These are phyloP conservation scores for Annulohypoxylon bovei DNA, from an alignment of 495 filamentous ascomycete species.

Conservation along the genomic window DNA sequence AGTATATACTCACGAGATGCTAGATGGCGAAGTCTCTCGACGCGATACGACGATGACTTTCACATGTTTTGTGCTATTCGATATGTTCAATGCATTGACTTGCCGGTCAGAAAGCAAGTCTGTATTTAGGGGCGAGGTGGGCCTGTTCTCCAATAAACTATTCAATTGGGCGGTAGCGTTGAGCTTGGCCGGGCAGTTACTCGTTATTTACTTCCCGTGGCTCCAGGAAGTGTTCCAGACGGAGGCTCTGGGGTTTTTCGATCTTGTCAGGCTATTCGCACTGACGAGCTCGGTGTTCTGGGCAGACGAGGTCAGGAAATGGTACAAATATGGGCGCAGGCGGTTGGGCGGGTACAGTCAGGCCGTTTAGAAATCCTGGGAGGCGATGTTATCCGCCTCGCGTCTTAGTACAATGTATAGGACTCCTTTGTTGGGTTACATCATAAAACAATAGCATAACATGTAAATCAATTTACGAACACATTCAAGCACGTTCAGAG, in stretches of 20 bases:
- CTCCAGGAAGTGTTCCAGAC: slow-evolving; percentile 96
- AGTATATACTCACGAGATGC: slow-evolving; percentile 91
- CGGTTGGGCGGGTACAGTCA: slow-evolving; percentile 59
- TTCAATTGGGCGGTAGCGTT: slow-evolving; percentile 94
- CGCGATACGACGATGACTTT: slow-evolving; percentile 99
- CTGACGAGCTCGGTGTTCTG: slow-evolving; percentile 92
- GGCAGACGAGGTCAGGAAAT: slow-evolving; percentile 93
- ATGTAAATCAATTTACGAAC: slow-evolving; percentile 27
- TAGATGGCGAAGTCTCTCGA: slow-evolving; percentile 81
- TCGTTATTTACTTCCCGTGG: slow-evolving; percentile 93
- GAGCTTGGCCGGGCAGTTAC: slow-evolving; percentile 82
- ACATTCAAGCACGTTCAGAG: neutral
- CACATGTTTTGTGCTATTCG: slow-evolving; percentile 97
- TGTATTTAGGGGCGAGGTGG: slow-evolving; percentile 84
- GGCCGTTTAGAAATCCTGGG: slow-evolving; percentile 51
- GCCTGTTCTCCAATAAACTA: slow-evolving; percentile 84
- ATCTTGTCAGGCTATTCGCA: slow-evolving; percentile 74
- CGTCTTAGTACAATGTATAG: neutral
- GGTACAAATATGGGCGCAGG: slow-evolving; percentile 60
- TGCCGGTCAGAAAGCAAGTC: slow-evolving; percentile 93
- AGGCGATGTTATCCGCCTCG: neutral
- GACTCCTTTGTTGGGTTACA: slow-evolving; percentile 16
- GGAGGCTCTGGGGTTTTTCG: slow-evolving; percentile 77
- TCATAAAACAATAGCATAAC: neutral
- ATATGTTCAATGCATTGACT: slow-evolving; percentile 97